Evolutionary conservation across 352 stramenopile species (phyloP), one percentile per base, ranked within the genome.

Genomic region (Phytophthora hybrid): DNA sequence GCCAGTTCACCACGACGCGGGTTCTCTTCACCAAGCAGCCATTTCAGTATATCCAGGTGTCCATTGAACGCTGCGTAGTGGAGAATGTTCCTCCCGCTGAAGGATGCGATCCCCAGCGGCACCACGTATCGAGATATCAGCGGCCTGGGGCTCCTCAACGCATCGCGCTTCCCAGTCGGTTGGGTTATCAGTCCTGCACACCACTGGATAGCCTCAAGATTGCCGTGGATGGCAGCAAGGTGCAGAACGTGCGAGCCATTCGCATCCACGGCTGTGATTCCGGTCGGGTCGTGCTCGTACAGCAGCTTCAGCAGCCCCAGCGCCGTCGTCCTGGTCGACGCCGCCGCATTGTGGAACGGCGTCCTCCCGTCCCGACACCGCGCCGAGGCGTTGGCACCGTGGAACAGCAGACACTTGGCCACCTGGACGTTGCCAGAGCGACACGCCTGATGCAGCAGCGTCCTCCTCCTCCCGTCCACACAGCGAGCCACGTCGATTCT

Each of bases 21-120:
- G n/a, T 87, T 84, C 5, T 76, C 69, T 4, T 47, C 14, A 4
- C 64, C 55, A 16, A 92, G 59, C 3, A 91, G 64, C 83, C 83
- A 92, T 41, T 88, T 69, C 5, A 93, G 59, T 21, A 89, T 75
- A 44, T 70, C 26, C 14, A 90, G 52, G 0, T 73, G 81, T 3
- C 82, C 81, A 26, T 93, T 93, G 74, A 88, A 91, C 6, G 84
- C 79, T 6, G 86, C 86, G 49, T 93, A 93, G 41, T 93, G 86
- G 23, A 93, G 82, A 56, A 89, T 74, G 34, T 85, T 92, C 0
- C 86, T 80, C 21, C 84, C 84, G 26, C 83, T 89, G 23, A 89
- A 87, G 2, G 86, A 90, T 14, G 84, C 84, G 62, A 88, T 82
- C 2, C 73, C 69, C 60, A 93, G 76, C 18, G 71, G 52, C 6